Conservation (phyloP, 2,329 filamentous ascomycete genomes). For the Aspergillus versicolor region DNA sequence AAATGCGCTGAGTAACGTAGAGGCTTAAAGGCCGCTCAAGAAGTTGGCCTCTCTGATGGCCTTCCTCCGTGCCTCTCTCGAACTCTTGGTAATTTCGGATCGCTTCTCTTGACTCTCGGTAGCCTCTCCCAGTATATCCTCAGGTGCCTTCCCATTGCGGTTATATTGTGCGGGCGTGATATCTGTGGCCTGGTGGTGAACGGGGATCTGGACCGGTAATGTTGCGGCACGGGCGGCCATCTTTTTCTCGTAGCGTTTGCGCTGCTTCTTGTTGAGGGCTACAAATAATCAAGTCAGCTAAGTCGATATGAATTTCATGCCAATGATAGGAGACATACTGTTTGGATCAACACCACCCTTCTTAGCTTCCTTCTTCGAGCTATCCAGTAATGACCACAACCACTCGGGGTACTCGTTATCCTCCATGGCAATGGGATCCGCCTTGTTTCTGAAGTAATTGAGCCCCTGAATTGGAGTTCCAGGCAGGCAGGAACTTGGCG, state of each 20-base stretch:
- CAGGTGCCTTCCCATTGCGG: conserved; percentile 19
- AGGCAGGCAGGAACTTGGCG: conserved; percentile 39
- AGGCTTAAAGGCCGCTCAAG: conserved; percentile 45
- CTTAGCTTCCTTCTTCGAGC: conserved; percentile 33
- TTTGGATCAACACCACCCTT: conserved; percentile 40
- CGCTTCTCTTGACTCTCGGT: conserved; percentile 38
- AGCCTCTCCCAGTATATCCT: conserved; percentile 33
- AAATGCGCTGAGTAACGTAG: background rate
- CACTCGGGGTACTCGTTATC: conserved; percentile 51
- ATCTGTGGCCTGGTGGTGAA: conserved; percentile 47
- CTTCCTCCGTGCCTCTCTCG: conserved; percentile 46
- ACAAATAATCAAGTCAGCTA: conserved; percentile 18
- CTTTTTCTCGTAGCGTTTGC: conserved; percentile 48
- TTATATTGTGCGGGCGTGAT: conserved; percentile 42
- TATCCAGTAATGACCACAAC: conserved; percentile 47
- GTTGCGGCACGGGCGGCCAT: conserved; percentile 41
- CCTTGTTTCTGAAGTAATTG: conserved; percentile 49
- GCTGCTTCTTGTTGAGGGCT: conserved; percentile 50
- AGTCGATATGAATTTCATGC: background rate
- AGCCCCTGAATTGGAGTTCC: conserved; percentile 44
- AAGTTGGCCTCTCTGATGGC: conserved; percentile 49
- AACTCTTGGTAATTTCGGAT: conserved; percentile 44
- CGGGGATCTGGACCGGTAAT: conserved; percentile 41
- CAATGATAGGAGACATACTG: conserved; percentile 30
- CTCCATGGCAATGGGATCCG: conserved; percentile 44